A percentile compares a stretch with the other conserved stretches of the same genome.
These are phyloP conservation scores for Pulveroboletus frians DNA, from an alignment of 768 basidiomycete genomes.

Conservation along the genomic window DNA sequence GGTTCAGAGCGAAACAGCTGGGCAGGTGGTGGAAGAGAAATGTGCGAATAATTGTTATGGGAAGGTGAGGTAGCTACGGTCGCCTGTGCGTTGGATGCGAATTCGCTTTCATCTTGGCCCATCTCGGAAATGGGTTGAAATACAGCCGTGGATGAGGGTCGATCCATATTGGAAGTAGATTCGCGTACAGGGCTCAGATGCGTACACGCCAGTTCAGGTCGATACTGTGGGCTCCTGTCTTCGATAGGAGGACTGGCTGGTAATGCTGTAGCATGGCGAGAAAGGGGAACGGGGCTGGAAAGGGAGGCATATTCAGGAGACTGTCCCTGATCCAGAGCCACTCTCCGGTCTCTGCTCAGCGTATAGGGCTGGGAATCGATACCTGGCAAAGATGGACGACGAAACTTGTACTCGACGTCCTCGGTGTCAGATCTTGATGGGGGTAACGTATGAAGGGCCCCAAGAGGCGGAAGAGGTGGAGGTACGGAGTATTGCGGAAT, in stretches of 20 bases:
- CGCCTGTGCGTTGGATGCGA: slow-evolving; percentile 9
- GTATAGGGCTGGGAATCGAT: slow-evolving; percentile 8
- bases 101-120: slow-evolving; percentile 6
- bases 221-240: slow-evolving; percentile 11
- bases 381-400: slow-evolving; percentile 28
- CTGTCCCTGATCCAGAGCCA: slow-evolving; percentile 12
- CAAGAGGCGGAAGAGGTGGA: slow-evolving; percentile 21
- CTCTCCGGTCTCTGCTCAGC: slow-evolving; percentile 11
- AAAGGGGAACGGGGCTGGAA: neutral
- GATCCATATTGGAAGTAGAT: slow-evolving; percentile 14
- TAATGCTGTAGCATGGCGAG: slow-evolving; percentile 3
- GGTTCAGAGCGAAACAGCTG: slow-evolving; percentile 26
- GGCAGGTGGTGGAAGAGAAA: slow-evolving; percentile 32
- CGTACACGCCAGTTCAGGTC: slow-evolving; percentile 13
- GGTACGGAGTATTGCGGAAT: slow-evolving; percentile 26
- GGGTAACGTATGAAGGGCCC: slow-evolving; percentile 21
- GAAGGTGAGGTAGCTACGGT: slow-evolving; percentile 2
- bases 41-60: slow-evolving; percentile 14
- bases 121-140: slow-evolving; percentile 9
- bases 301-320: slow-evolving; percentile 9
- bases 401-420: slow-evolving; percentile 29
- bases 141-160: slow-evolving; percentile 15
- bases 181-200: slow-evolving; percentile 18
- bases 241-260: slow-evolving; percentile 4
- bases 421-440: slow-evolving; percentile 24